A percentile compares a stretch with the other conserved stretches of the same genome.
Evolutionary conservation across 2,329 filamentous ascomycete species (phyloP).

Genomic region (Aspergillus luchuensis): DNA sequence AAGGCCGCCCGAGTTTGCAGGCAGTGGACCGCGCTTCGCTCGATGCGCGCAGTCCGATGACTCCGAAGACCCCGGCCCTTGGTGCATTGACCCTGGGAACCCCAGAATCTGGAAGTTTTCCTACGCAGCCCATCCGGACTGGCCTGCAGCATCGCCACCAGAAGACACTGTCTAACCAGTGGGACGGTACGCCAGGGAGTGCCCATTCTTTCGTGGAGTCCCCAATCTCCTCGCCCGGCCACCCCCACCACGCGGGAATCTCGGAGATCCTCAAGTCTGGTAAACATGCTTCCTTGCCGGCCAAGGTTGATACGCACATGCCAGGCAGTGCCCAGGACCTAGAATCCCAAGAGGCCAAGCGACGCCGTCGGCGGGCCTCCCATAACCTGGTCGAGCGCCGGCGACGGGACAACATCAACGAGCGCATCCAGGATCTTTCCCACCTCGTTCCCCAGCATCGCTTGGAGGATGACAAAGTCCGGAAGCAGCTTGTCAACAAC

Average conservation of each 20-base stretch:
- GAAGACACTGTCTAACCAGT: conserved; percentile 83
- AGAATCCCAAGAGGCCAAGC: conserved; percentile 90
- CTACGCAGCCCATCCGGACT: conserved; percentile 75
- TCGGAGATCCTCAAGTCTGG: conserved; percentile 82
- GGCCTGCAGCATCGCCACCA: conserved; percentile 66
- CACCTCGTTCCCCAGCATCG: conserved; percentile 89
- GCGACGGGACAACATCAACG: conserved; percentile 96
- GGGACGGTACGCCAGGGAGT: conserved; percentile 84
- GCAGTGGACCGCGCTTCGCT: conserved; percentile 73
- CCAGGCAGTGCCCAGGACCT: conserved; percentile 50
- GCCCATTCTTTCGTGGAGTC: conserved; percentile 80
- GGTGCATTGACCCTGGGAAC: conserved; percentile 70
- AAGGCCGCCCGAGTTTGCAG: conserved; percentile 63
- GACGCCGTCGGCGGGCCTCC: conserved; percentile 85
- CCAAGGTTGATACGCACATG: conserved; percentile 69
- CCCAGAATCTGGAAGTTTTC: conserved; percentile 71
- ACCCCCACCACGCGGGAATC: conserved; percentile 68
- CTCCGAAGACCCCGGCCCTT: conserved; percentile 79
- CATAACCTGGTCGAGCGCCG: conserved; percentile 96
- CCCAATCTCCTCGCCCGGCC: conserved; percentile 76
- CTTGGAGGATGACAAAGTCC: conserved; percentile 93
- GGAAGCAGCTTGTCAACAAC: conserved; percentile 91
- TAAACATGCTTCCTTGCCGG: conserved; percentile 83
- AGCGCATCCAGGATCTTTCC: conserved; percentile 94
- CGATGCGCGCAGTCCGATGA: conserved; percentile 76